Conservation (phyloP, 495 filamentous ascomycete species). For the Daldinia grandis region DNA sequence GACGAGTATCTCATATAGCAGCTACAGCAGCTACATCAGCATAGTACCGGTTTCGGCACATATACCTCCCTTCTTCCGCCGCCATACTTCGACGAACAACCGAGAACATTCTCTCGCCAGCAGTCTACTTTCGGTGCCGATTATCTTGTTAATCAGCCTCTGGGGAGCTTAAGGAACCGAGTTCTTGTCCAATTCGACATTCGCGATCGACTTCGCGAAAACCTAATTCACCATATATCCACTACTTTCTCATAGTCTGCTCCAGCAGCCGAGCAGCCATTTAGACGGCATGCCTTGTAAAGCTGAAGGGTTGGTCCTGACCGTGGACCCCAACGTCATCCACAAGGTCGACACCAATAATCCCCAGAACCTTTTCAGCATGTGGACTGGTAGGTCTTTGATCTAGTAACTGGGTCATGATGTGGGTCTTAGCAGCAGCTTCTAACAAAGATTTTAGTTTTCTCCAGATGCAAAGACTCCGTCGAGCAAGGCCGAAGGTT, state of each 20-base stretch:
- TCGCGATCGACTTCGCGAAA: conserved; percentile 44
- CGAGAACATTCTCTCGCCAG: conserved; percentile 24
- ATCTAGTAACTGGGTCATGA: conserved; percentile 23
- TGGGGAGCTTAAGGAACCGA: neutral
- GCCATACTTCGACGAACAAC: conserved; percentile 15
- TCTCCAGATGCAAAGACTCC: conserved; percentile 93
- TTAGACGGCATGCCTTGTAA: conserved; percentile 56
- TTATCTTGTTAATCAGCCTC: conserved; percentile 21
- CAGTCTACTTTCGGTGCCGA: conserved; percentile 33
- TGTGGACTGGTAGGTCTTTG: conserved; percentile 89
- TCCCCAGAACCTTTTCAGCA: conserved; percentile 91
- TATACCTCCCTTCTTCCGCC: conserved; percentile 4
- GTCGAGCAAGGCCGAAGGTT: conserved; percentile 91
- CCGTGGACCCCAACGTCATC: conserved; percentile 85
- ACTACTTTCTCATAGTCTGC: conserved; percentile 31
- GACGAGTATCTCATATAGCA: conserved; percentile 25
- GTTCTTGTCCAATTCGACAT: conserved; percentile 32
- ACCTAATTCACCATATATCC: conserved; percentile 33
- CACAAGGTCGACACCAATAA: conserved; percentile 94
- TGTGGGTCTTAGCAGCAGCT: conserved; percentile 9
- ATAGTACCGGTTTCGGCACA: conserved; percentile 25
- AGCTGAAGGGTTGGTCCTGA: conserved; percentile 72
- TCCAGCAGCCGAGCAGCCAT: conserved; percentile 41
- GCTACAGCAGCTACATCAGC: conserved; percentile 23
- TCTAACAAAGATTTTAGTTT: conserved; percentile 67